Evolutionary conservation across 495 filamentous ascomycete species (phyloP).

Genomic region (Xylaria flabelliformis): DNA sequence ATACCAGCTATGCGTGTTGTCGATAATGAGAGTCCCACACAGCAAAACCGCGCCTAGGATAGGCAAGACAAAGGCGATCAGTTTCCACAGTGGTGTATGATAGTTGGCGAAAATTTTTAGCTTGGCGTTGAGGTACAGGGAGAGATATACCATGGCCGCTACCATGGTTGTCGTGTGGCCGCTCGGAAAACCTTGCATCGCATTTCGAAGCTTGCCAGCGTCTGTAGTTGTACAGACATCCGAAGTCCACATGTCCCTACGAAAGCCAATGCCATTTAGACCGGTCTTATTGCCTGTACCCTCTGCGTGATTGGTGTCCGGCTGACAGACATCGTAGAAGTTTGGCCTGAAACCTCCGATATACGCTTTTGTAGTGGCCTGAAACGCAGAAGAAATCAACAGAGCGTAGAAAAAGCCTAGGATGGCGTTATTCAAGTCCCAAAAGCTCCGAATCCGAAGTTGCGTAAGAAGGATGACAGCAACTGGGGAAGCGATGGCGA

Average conservation of each 20-base stretch:
- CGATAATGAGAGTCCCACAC: slow-evolving; percentile 57
- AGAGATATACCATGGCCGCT: slow-evolving; percentile 58
- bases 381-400: slow-evolving; percentile 59
- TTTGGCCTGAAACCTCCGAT: slow-evolving; percentile 60
- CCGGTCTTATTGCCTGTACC: slow-evolving; percentile 29
- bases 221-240: slow-evolving; percentile 57
- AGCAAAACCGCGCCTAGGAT: slow-evolving; percentile 57
- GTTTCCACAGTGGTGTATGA: slow-evolving; percentile 62
- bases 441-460: slow-evolving; percentile 59
- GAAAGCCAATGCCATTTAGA: slow-evolving; percentile 51
- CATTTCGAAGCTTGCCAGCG: slow-evolving; percentile 43
- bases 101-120: slow-evolving; percentile 63
- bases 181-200: slow-evolving; percentile 59
- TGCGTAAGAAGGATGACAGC: slow-evolving; percentile 52
- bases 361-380: slow-evolving; percentile 60
- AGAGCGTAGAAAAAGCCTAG: slow-evolving; percentile 59
- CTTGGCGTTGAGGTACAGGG: slow-evolving; percentile 63
- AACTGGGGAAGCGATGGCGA: slow-evolving; percentile 50
- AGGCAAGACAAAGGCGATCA: slow-evolving; percentile 54
- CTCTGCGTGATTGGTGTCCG: slow-evolving; percentile 39
- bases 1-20: slow-evolving; percentile 57
- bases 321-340: slow-evolving; percentile 60
- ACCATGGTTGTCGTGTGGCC: slow-evolving; percentile 62
- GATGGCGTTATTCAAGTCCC: slow-evolving; percentile 62
- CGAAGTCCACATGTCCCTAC: slow-evolving; percentile 55